These are phyloP conservation scores for Penstemon newberryi DNA, from an alignment of 257 asterid genomes.

Conservation along the genomic window DNA sequence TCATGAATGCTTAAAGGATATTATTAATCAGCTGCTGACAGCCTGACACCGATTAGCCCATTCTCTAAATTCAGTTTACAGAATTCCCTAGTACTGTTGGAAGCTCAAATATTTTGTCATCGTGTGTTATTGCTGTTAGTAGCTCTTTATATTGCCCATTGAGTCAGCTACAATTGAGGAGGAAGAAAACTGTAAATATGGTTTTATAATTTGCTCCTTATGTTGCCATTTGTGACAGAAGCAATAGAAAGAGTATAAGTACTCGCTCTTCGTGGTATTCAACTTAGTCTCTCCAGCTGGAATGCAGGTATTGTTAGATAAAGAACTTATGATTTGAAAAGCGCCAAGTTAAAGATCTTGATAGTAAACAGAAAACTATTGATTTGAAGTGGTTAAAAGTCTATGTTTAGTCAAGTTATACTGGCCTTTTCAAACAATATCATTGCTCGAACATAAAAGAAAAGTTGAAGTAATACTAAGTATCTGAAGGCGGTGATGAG, in stretches of 20 bases:
- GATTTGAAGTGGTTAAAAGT: not conserved
- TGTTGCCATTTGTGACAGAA: not conserved
- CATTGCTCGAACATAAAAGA: not conserved
- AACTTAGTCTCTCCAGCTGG: not conserved
- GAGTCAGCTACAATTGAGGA: not conserved
- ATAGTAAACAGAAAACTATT: too few relatives aligned
- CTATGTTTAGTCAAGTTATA: not conserved
- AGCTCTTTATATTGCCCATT: not conserved
- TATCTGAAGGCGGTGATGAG: too few relatives aligned
- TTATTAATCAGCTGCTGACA: not conserved
- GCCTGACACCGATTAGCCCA: not conserved
- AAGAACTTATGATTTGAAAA: not conserved
- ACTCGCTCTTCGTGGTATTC: not conserved
- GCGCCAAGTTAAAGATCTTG: too few relatives aligned
- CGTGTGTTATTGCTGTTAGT: not conserved
- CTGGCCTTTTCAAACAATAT: not conserved
- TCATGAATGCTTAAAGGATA: not conserved
- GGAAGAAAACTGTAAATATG: not conserved
- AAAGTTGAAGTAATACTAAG: not conserved
- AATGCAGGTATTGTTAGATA: not conserved
- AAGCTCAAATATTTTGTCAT: not conserved
- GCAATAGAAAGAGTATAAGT: not conserved
- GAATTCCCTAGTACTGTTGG: not conserved
- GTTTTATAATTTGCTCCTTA: not conserved
- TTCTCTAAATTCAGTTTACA: not conserved